Evolutionary conservation across 2,329 filamentous ascomycete genomes (phyloP).

Genomic region (Teratosphaeria viscida): DNA sequence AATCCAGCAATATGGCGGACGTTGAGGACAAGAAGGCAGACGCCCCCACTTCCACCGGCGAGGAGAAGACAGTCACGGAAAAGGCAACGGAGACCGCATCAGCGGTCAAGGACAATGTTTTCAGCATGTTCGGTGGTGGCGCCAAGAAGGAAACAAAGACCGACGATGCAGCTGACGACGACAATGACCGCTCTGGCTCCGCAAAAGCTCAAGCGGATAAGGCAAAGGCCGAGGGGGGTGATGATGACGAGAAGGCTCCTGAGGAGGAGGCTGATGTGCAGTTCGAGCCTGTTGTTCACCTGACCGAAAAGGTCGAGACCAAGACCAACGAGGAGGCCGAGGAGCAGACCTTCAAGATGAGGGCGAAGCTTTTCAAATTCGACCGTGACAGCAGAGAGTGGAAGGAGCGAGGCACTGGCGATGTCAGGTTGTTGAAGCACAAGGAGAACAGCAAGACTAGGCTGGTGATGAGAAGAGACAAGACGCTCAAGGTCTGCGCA

Average conservation of each 20-base stretch:
- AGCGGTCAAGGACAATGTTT: conserved; percentile 53
- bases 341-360: conserved; percentile 98
- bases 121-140: conserved; percentile 98
- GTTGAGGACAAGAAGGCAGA: conserved; percentile 23
- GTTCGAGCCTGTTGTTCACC: conserved; percentile 91
- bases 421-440: conserved; percentile 94
- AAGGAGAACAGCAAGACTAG: conserved; percentile 97
- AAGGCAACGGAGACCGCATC: conserved; percentile 27
- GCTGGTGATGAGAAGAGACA: conserved; percentile 96
- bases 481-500: conserved; percentile 99
- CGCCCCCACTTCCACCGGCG: conserved; percentile 30
- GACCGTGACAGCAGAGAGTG: conserved; percentile 85
- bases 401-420: conserved; percentile 98
- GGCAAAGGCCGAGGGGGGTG: conserved; percentile 40
- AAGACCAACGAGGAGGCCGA: conserved; percentile 98
- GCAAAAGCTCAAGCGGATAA: conserved; percentile 57
- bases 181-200: conserved; percentile 78
- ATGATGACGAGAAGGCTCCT: conserved; percentile 26
- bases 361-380: conserved; percentile 98
- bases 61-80: conserved; percentile 27
- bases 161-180: conserved; percentile 55
- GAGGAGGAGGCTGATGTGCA: conserved; percentile 75
- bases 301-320: conserved; percentile 92
- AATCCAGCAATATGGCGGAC: conserved; percentile 18
- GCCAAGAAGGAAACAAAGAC: conserved; percentile 95